phyloP scores from a whole-genome alignment of 768 basidiomycete species.

The Auricularia auricula-judae region DNA sequence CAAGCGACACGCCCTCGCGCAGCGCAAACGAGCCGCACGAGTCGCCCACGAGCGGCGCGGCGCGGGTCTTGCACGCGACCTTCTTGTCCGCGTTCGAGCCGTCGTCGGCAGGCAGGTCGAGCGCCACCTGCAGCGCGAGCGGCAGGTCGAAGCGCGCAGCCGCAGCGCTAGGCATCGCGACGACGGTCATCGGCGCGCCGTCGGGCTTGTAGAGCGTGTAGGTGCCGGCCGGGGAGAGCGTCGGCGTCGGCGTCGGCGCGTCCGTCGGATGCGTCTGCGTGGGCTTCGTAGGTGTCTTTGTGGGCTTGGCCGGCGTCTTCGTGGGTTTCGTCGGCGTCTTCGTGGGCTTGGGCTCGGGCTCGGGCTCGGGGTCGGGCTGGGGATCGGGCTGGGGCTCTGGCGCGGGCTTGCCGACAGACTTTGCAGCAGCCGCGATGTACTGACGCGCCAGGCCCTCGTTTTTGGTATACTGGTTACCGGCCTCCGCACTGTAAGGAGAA shows the following conservation, averaged over 20 bases:
- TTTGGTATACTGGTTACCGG: neutral
- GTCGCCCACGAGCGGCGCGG: neutral
- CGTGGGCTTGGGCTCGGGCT: neutral
- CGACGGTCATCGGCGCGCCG: neutral
- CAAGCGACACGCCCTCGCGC: neutral
- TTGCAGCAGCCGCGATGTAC: neutral
- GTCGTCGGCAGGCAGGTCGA: neutral
- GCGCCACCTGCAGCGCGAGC: neutral
- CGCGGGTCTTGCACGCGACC: neutral
- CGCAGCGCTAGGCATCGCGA: neutral
- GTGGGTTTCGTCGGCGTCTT: neutral
- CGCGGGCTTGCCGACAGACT: neutral
- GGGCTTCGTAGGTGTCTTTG: neutral
- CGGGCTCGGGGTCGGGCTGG: neutral
- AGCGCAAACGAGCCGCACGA: neutral
- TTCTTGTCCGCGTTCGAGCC: neutral
- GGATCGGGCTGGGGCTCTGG: neutral
- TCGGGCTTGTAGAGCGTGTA: neutral
- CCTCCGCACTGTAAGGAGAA: neutral
- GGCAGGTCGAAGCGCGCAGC: neutral
- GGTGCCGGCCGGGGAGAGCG: neutral
- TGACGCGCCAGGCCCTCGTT: neutral
- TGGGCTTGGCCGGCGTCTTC: neutral
- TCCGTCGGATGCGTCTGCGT: neutral
- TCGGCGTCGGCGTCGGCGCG: neutral